Evolutionary conservation across 192 early-diverging fungal genomes (phyloP), one percentile per base, ranked within the genome.

Genomic region (Geranomyces michiganensis): DNA sequence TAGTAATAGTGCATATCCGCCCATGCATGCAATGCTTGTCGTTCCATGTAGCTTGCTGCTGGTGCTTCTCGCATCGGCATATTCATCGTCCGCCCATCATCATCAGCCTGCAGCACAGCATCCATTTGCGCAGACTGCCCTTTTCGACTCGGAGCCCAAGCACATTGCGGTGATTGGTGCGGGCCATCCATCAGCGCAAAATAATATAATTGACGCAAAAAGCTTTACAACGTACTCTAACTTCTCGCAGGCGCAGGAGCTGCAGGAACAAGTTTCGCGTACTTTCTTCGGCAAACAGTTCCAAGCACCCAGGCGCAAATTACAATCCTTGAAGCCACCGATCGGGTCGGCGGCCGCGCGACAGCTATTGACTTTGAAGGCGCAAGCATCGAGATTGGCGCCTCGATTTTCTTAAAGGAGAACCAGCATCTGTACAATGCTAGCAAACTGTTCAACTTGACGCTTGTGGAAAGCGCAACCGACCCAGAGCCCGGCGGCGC

Each of bases 401-500:
- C 70, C 17, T 64, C 61, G 1, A 72, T 72, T 17, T 72, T 72
- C 41, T 1, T 72, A 46, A 72, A 46, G 21, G 70, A 72, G 59
- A 72, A 72, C 41, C 24, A 64, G 26, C 19, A 36, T 21, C 48
- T 72, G n/a, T 72, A 63, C 32, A 64, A 64, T 53, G 70, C 70
- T 0, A 55, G 45, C 13, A 55, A 53, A 27, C n/a, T n/a, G 1
- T 72, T 72, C 29, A 53, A 53, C 44, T 47, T 72, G 9, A 56
- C 56, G 15, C 21, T 70, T 26, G 27, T 19, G 31, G 10, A 31
- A 9, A 22, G 29, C 27, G 10, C 10, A 22, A 27, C 19, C 31
- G 47, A 56, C 2, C 36, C 36, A 41, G 10, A 41, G 36, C 36
- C 36, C 36, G 36, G n/a, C n/a, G 45, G 19, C 66, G 5, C 17